These are phyloP conservation scores for Tuber microsphaerosporum DNA, from an alignment of 495 filamentous ascomycete genomes.

Conservation along the genomic window DNA sequence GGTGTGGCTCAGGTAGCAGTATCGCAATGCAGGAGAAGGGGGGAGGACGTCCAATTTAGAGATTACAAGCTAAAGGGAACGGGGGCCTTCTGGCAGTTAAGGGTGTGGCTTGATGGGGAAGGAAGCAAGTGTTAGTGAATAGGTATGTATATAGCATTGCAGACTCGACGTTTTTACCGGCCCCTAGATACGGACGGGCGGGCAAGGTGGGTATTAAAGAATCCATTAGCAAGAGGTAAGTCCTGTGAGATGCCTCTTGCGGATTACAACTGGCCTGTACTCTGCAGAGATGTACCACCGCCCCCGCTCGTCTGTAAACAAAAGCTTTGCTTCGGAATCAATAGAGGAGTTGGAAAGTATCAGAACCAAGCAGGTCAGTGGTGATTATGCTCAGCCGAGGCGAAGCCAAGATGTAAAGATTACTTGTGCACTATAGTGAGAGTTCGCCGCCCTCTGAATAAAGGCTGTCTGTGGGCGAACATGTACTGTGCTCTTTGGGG, in stretches of 20 bases:
- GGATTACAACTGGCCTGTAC: not conserved
- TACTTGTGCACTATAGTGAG: not conserved
- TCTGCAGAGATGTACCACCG: not conserved
- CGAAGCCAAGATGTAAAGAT: not conserved
- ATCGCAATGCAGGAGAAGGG: not conserved
- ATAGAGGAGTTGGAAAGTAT: not conserved
- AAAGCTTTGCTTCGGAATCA: not conserved
- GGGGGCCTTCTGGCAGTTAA: not conserved
- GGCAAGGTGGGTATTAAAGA: not conserved
- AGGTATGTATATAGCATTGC: not conserved
- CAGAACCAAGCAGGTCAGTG: not conserved
- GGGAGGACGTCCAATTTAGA: not conserved
- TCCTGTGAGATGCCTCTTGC: not conserved
- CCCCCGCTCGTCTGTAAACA: not conserved
- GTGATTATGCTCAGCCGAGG: not conserved
- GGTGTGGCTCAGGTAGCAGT: not conserved
- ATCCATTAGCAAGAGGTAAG: not conserved
- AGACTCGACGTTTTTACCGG: not conserved
- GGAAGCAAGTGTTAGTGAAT: not conserved
- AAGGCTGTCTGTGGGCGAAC: not conserved
- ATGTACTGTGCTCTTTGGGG: not conserved
- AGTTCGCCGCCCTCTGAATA: not conserved
- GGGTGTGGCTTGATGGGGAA: not conserved
- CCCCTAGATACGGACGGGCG: not conserved
- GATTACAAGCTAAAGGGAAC: not conserved